Conservation (phyloP, 1,139 yeast genomes). For the Sugiyamaella novakii region DNA sequence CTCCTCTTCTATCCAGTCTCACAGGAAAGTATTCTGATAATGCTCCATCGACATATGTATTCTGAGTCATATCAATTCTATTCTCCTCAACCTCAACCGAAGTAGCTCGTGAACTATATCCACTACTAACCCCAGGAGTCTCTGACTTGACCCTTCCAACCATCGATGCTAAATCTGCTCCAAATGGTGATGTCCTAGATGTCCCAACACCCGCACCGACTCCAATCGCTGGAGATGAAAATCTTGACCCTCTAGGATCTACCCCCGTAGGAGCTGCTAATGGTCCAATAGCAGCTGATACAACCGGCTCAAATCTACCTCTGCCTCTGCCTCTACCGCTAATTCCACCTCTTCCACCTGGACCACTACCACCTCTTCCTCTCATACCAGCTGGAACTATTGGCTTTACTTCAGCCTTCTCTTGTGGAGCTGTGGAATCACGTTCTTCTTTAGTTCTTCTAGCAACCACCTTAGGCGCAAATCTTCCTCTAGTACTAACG, state of each 20-base stretch:
- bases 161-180: constrained; percentile 18
- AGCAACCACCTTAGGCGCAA: constrained; percentile 81
- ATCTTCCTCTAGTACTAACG: constrained; percentile 60
- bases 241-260: constrained; percentile 23
- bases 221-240: constrained; percentile 22
- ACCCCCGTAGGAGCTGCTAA: constrained; percentile 37
- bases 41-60: constrained; percentile 28
- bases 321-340: constrained; percentile 23
- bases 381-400: constrained; percentile 21
- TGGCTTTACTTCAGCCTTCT: constrained; percentile 45
- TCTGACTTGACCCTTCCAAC: constrained; percentile 30
- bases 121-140: constrained; percentile 28
- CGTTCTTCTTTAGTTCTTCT: constrained; percentile 82
- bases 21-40: constrained; percentile 38
- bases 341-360: constrained; percentile 27
- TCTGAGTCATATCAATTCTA: constrained; percentile 35
- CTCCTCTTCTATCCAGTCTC: constrained; percentile 33
- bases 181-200: constrained; percentile 14
- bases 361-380: constrained; percentile 29
- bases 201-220: constrained; percentile 5
- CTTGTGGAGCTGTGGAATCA: constrained; percentile 69
- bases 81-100: constrained; percentile 30
- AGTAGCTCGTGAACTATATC: constrained; percentile 19
- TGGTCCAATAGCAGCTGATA: constrained; percentile 41
- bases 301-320: constrained; percentile 36